These are phyloP conservation scores for Trichophyton mentagrophytes DNA, from an alignment of 2,329 filamentous ascomycete genomes.

Conservation along the genomic window DNA sequence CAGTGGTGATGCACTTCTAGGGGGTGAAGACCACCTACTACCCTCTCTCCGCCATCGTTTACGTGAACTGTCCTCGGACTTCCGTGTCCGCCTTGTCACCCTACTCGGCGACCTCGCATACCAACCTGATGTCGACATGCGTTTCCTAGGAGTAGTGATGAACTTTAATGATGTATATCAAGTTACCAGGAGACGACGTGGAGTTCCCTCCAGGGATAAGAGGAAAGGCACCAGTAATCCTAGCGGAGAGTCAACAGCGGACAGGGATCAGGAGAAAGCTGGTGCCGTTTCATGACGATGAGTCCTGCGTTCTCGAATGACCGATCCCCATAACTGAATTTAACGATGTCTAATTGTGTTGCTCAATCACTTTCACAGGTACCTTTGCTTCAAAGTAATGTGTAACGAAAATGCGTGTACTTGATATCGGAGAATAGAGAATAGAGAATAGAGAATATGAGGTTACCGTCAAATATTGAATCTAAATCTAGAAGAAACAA, in stretches of 20 bases:
- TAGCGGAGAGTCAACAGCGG: slow-evolving; percentile 16
- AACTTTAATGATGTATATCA: slow-evolving; percentile 98
- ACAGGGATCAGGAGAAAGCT: slow-evolving; percentile 23
- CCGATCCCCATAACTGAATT: too few relatives aligned
- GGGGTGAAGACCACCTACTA: slow-evolving; percentile 50
- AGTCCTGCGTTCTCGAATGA: background rate
- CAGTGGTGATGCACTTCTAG: slow-evolving; percentile 2
- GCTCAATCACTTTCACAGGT: background rate
- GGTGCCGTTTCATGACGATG: background rate
- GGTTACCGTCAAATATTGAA: background rate
- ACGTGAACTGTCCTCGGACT: slow-evolving; percentile 58
- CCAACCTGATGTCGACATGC: slow-evolving; percentile 88
- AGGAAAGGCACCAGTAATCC: background rate
- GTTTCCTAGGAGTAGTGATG: slow-evolving; percentile 92
- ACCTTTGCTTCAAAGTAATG: background rate
- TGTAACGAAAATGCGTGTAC: background rate
- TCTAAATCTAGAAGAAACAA: background rate
- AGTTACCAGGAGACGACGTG: slow-evolving; percentile 51
- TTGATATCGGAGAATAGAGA: background rate
- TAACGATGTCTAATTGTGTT: background rate
- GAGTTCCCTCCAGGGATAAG: slow-evolving; percentile 3
- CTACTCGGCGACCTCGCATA: slow-evolving; percentile 82
- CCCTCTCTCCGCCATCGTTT: slow-evolving; percentile 64
- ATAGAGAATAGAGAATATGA: background rate
- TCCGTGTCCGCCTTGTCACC: slow-evolving; percentile 63